Conservation (phyloP, 1,139 yeast genomes). For the Nakaseomyces kungkrabaensis region DNA sequence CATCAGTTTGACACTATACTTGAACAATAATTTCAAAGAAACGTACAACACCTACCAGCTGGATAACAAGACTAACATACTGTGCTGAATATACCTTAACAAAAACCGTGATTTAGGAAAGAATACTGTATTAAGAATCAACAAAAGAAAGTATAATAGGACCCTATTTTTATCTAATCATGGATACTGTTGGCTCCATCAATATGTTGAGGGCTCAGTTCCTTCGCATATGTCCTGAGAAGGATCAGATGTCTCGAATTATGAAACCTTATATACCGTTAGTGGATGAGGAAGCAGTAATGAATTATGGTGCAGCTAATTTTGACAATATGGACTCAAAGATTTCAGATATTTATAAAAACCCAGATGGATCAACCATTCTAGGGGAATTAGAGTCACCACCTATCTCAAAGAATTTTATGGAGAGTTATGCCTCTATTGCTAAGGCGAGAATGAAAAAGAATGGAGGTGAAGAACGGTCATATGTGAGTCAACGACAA, state of each 20-base stretch:
- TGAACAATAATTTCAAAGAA: too few species aligned
- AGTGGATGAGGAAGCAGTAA: conserved; percentile 1
- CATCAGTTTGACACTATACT: too few species aligned
- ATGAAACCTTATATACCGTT: conserved; percentile 21
- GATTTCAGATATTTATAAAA: conserved; percentile 15
- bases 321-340: conserved; percentile 7
- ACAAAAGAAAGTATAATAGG: not conserved
- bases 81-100: too few species aligned
- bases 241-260: conserved; percentile 24
- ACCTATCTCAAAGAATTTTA: conserved; percentile 22
- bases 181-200: conserved; percentile 26
- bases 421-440: conserved; percentile 14
- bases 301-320: conserved; percentile 4
- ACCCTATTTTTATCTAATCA: conserved; percentile 3
- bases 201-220: conserved; percentile 27
- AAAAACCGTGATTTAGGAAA: too few species aligned
- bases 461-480: conserved; percentile 4
- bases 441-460: conserved; percentile 9
- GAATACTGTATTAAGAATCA: not conserved
- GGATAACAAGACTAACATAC: too few species aligned
- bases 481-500: not conserved
- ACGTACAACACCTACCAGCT: too few species aligned
- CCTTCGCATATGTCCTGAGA: conserved; percentile 23
- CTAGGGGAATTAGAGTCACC: conserved; percentile 26
- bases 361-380: conserved; percentile 18